phyloP scores from a whole-genome alignment of 345 rosid genomes.

The Bruguiera sexangula region DNA sequence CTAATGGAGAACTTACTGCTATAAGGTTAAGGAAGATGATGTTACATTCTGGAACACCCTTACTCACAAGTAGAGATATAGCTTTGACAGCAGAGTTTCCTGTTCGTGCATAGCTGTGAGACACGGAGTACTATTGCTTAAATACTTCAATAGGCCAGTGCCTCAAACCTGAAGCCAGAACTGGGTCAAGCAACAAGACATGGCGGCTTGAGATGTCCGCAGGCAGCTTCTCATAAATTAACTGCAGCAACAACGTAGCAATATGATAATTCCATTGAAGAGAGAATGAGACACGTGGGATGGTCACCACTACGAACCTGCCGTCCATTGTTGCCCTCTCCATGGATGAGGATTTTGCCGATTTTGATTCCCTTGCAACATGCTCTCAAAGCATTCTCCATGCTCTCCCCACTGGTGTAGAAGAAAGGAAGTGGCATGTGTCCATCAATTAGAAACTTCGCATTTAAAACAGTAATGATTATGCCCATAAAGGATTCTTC shows the following conservation, averaged over 20 bases:
- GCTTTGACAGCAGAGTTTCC: constrained; percentile 89
- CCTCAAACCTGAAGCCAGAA: constrained; percentile 81
- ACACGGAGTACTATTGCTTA: not conserved
- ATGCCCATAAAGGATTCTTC: not conserved
- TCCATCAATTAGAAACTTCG: not conserved
- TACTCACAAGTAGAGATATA: constrained; percentile 70
- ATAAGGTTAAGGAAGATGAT: constrained; percentile 93
- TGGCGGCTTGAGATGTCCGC: constrained; percentile 79
- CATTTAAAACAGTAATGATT: not conserved
- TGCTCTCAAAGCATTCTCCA: constrained; percentile 92
- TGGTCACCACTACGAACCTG: constrained; percentile 47
- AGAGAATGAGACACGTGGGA: not conserved
- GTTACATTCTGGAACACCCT: constrained; percentile 78
- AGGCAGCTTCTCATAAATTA: constrained; percentile 89
- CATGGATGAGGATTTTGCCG: constrained; percentile 82
- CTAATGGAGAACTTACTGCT: constrained; percentile 47
- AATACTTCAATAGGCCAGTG: not conserved
- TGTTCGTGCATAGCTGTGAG: constrained; percentile 23
- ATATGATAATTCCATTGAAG: not conserved
- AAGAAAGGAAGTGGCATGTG: not conserved
- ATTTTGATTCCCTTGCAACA: constrained; percentile 92
- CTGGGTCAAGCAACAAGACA: constrained; percentile 80
- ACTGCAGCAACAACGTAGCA: constrained; percentile 40
- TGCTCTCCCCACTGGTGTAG: constrained; percentile 76
- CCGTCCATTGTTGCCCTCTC: constrained; percentile 66